These are phyloP conservation scores for Metschnikowia cerradonensis DNA, from an alignment of 805 yeast species.

Conservation along the genomic window DNA sequence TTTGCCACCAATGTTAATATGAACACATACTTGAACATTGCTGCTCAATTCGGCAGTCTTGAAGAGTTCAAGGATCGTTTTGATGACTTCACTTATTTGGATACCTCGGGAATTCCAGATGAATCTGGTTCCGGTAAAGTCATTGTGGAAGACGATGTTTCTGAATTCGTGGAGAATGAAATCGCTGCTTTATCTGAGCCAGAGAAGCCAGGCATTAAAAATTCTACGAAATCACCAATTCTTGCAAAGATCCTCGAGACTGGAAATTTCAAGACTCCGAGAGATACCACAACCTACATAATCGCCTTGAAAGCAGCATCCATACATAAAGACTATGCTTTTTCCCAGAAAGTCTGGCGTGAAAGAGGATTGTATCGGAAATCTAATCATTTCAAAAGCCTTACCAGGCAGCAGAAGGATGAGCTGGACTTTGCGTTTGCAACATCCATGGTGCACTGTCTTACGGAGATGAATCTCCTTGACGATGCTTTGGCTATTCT, in stretches of 20 bases:
- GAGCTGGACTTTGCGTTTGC: conserved; percentile 67
- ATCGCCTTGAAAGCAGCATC: conserved; percentile 66
- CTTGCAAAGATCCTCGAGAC: conserved; percentile 9
- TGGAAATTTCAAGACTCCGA: conserved; percentile 10
- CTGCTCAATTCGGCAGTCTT: conserved; percentile 30
- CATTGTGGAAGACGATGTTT: background rate
- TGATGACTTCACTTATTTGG: conserved; percentile 26
- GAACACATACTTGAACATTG: conserved; percentile 51
- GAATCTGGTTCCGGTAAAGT: conserved; percentile 9
- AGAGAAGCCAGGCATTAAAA: background rate
- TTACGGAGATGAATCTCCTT: conserved; percentile 51
- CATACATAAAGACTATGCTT: conserved; percentile 46
- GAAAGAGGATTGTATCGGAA: conserved; percentile 76
- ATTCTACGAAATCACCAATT: conserved; percentile 21
- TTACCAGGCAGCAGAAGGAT: conserved; percentile 36
- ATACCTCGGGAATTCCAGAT: conserved; percentile 21
- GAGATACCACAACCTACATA: conserved; percentile 49
- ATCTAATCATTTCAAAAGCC: conserved; percentile 43
- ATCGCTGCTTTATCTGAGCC: background rate
- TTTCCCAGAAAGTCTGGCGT: conserved; percentile 67
- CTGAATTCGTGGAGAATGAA: conserved; percentile 1
- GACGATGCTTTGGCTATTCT: conserved; percentile 71
- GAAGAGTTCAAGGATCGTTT: conserved; percentile 34
- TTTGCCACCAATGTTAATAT: conserved; percentile 41
- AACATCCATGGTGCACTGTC: conserved; percentile 56